Evolutionary conservation across 495 filamentous ascomycete genomes (phyloP), one percentile per base, ranked within the genome.

Genomic region (Hypoxylon crocopeplum): DNA sequence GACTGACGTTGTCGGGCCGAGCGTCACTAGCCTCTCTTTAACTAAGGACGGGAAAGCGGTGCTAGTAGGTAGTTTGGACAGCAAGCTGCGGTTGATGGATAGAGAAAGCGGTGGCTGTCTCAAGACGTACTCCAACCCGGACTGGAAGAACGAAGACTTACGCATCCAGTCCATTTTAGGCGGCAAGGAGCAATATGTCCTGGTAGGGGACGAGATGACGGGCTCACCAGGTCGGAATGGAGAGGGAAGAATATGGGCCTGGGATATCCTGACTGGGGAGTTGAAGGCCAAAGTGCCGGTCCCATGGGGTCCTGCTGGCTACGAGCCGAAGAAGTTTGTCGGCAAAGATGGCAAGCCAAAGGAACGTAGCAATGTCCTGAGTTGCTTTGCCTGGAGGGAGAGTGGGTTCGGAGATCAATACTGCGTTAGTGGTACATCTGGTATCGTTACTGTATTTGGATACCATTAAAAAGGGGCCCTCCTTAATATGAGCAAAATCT

Each of bases 201-300:
- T 98, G 16, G 88, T 85, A 49, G 94, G 94, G n/a, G 88, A 89
- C 61, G 93, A 97, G 74, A 70, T 74, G 69, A 66, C 67, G 19
- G 68, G 46, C 2, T 63, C 72, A 0, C 70, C 74, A 24, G 73
- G 68, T 12, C 71, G 69, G 20, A 67, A 70, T 2, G 55, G 66
- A 1, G 77, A 86, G 50, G 87, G 86, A 7, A 81, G 85, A 62
- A 80, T 96, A 13, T 91, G 88, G 80, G 90, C 86, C 10, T 98
- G 93, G 91, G 93, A 97, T 81, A 69, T 96, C n/a, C 63, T 97
- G 42, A 88, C 79, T 32, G 93, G 92, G 1, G 84, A 86, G 47
- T 66, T 88, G 32, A 77, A 88, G 46, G 79, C 84, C 19, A 82
- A 76, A 47, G 64, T 92, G 37, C 69, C 78, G 32, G 85, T 82